phyloP scores from a whole-genome alignment of 2,329 filamentous ascomycete genomes.

The Epichloe glyceriae region DNA sequence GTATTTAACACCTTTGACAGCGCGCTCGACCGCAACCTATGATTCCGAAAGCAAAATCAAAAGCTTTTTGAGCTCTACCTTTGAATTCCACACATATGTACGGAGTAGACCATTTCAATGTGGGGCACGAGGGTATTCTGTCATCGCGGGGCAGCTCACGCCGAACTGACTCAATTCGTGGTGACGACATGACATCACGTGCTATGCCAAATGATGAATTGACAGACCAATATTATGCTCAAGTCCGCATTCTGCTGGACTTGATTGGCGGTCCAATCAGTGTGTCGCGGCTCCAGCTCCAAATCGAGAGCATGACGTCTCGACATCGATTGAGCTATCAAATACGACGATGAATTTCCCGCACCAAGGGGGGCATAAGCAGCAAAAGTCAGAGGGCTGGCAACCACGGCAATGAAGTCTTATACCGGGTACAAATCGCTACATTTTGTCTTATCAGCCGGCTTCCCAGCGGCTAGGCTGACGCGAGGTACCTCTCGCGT shows the following conservation, averaged over 20 bases:
- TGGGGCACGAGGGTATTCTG: slow-evolving; percentile 2
- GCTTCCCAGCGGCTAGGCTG: too few relatives aligned
- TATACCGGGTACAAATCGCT: too few relatives aligned
- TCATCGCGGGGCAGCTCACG: slow-evolving; percentile 7
- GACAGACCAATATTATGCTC: too few relatives aligned
- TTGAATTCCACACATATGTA: background rate
- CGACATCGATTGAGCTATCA: too few relatives aligned
- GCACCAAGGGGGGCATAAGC: background rate
- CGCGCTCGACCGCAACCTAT: background rate
- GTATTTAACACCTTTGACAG: background rate
- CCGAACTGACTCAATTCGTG: background rate
- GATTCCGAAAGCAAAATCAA: background rate
- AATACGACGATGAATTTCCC: too few relatives aligned
- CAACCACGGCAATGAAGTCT: background rate
- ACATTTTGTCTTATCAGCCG: too few relatives aligned
- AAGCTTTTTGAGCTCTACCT: background rate
- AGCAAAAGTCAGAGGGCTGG: background rate
- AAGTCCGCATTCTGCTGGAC: too few relatives aligned
- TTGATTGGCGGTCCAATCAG: too few relatives aligned
- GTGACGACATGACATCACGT: slow-evolving; percentile 9
- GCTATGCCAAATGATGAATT: background rate
- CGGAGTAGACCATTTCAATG: background rate
- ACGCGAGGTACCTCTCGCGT: too few relatives aligned
- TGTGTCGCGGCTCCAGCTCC: too few relatives aligned
- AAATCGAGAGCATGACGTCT: too few relatives aligned